Percentiles rank a stretch among this genome's conserved stretches.
phyloP scores from a whole-genome alignment of 257 asterid species.

The Dorcoceras hygrometricum region DNA sequence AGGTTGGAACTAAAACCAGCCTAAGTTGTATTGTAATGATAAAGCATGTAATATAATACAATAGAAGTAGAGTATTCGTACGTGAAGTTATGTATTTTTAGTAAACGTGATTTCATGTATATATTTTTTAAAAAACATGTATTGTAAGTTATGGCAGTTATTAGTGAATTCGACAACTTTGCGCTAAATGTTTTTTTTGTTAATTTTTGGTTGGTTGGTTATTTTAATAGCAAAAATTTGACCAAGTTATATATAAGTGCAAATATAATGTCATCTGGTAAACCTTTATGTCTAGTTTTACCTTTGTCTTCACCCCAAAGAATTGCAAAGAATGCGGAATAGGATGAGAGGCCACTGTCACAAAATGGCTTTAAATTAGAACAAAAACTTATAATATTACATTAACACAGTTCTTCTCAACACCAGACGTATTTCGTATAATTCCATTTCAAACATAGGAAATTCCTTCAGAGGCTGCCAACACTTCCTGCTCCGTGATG shows the following conservation, averaged over 20 bases:
- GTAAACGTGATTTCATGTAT: too few relatives aligned
- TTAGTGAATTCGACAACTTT: too few relatives aligned
- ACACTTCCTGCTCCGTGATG: conserved; percentile 32
- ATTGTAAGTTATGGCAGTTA: background rate
- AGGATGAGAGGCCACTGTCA: conserved; percentile 49
- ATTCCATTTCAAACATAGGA: conserved; percentile 25
- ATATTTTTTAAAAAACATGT: too few relatives aligned
- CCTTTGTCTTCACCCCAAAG: conserved; percentile 70
- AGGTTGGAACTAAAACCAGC: background rate
- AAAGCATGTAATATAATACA: too few relatives aligned
- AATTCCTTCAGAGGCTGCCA: conserved; percentile 15
- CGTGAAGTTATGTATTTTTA: too few relatives aligned
- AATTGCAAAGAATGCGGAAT: conserved; percentile 26
- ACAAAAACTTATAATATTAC: conserved; percentile 12
- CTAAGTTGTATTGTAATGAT: background rate
- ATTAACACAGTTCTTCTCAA: conserved; percentile 12
- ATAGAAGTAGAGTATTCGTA: too few relatives aligned
- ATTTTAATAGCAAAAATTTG: background rate
- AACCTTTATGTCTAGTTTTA: conserved; percentile 32
- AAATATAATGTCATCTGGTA: conserved; percentile 21
- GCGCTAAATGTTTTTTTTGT: too few relatives aligned
- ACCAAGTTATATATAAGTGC: background rate
- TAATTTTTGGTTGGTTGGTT: background rate
- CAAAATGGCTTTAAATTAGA: conserved; percentile 25
- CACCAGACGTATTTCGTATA: conserved; percentile 22